Base-by-base conservation (phyloP, 352 stramenopile species). In the Achlya hypogyna region DNA sequence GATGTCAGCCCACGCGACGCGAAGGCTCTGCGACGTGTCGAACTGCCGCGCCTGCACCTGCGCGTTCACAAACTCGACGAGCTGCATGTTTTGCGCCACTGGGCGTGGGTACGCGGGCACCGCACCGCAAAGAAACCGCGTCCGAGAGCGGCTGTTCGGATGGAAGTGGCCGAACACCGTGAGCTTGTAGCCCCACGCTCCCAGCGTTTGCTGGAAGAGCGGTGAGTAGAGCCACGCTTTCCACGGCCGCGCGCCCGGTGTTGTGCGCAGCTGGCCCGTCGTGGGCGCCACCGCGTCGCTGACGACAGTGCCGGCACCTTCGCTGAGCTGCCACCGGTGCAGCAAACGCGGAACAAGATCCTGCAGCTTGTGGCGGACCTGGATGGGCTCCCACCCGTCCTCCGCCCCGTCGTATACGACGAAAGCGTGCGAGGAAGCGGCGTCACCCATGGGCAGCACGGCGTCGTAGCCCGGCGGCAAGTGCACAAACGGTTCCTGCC, bases 41-140 rank as follows among this genome's bases (percentile, higher is more conserved):
- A 91, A 42, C n/a, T 79, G 66, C 42, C 88, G 86, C 8, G 62
- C 58, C 42, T 77, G 60, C 2, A 75, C 71, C 22, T 75, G 75
- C 42, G 88, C 83, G 73, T 93, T 93, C 22, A 89, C 74, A 62
- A 85, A 93, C 62, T 88, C 83, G 53, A 89, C 76, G 4, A 93
- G 40, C 35, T 93, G 79, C 12, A 82, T 73, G 62, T 56, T 49
- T 28, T 22, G 60, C 32, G n/a, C 42, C 8, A 10, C 20, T 16
- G 28, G 1, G 28, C 60, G 28, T 10, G 28, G 60, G 32, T 51
- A 51, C 16, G 14, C 31, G 31, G 22, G 28, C 29, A 4, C 22
- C n/a, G 40, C 29, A n/a, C 5, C 12, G 18, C 58, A 42, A 1
- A 67, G 4, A 31, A 67, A 67, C 8, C 60, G 45, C 12, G 45